Conservation (phyloP, 139 green algal genomes). For the Mychonastes homosphaera region DNA sequence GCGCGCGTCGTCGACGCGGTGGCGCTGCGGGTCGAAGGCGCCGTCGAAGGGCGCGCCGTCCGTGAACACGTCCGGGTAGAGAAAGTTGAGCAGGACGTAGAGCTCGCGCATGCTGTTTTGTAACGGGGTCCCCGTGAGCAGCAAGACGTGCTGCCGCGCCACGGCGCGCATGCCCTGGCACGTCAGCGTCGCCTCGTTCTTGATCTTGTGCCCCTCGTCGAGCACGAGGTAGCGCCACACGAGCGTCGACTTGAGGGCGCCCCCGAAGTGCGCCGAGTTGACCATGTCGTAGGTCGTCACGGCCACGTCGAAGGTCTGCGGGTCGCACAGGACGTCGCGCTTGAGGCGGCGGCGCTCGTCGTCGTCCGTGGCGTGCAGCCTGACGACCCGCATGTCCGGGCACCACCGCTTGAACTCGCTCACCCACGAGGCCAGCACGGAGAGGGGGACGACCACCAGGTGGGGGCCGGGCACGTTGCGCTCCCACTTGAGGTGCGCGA, state of each 20-base stretch:
- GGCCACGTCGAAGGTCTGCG: constrained; percentile 49
- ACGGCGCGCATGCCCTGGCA: constrained; percentile 35
- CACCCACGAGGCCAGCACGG: constrained; percentile 79
- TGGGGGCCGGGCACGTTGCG: constrained; percentile 63
- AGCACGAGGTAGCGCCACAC: constrained; percentile 25
- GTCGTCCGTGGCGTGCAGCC: constrained; percentile 34
- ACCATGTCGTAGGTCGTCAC: constrained; percentile 62
- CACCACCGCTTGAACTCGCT: constrained; percentile 60
- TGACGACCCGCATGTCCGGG: constrained; percentile 44
- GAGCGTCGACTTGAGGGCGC: constrained; percentile 26
- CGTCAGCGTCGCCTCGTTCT: constrained; percentile 29
- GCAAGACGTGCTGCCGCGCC: constrained; percentile 27
- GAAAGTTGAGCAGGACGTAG: constrained; percentile 59
- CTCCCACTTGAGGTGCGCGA: constrained; percentile 49
- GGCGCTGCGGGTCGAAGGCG: constrained; percentile 60
- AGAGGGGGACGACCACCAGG: constrained; percentile 82
- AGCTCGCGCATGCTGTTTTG: constrained; percentile 76
- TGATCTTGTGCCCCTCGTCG: constrained; percentile 37
- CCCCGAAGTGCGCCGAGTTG: constrained; percentile 31
- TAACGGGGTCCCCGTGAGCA: constrained; percentile 42
- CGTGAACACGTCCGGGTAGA: constrained; percentile 69
- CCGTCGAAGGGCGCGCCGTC: constrained; percentile 56
- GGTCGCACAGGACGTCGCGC: constrained; percentile 36
- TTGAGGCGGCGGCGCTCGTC: constrained; percentile 35
- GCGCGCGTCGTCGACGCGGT: constrained; percentile 39